These are phyloP conservation scores for Leccinum variabile DNA, from an alignment of 1,284 basidiomycete species.

Conservation along the genomic window DNA sequence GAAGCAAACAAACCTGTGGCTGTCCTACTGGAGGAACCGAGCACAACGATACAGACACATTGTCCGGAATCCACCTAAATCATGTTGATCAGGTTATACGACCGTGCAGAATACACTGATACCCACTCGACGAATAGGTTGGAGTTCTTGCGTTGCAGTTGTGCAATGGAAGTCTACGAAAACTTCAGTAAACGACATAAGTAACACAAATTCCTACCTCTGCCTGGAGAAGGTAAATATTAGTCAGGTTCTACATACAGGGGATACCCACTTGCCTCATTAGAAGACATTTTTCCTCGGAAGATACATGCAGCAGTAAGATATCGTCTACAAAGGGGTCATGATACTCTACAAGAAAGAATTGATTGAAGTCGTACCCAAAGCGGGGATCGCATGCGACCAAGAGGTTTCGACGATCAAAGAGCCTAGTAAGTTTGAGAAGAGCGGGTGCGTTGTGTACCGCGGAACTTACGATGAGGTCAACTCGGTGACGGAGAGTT, in stretches of 20 bases:
- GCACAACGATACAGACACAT: slow-evolving; percentile 78
- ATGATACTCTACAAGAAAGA: neutral
- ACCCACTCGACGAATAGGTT: slow-evolving; percentile 75
- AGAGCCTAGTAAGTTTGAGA: slow-evolving; percentile 50
- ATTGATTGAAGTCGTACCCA: slow-evolving; percentile 48
- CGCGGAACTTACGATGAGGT: slow-evolving; percentile 54
- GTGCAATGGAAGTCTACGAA: slow-evolving; percentile 45
- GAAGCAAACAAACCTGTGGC: slow-evolving; percentile 49
- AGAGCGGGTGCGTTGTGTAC: slow-evolving; percentile 1
- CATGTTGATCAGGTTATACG: neutral
- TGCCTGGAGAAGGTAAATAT: slow-evolving; percentile 36
- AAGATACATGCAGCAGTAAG: slow-evolving; percentile 87
- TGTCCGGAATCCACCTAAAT: slow-evolving; percentile 80
- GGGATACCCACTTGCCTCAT: slow-evolving; percentile 59
- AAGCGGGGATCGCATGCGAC: slow-evolving; percentile 84
- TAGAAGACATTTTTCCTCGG: slow-evolving; percentile 78
- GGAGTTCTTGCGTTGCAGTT: slow-evolving; percentile 72
- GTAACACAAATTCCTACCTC: slow-evolving; percentile 22
- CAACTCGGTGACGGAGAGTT: slow-evolving; percentile 65
- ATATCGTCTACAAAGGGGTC: slow-evolving; percentile 57
- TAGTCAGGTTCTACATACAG: neutral
- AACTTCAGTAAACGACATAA: slow-evolving; percentile 1
- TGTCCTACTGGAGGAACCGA: slow-evolving; percentile 84
- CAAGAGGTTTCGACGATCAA: slow-evolving; percentile 77
- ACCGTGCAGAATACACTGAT: neutral